phyloP scores from a whole-genome alignment of 2,329 filamentous ascomycete genomes.

The Sordariomycetes sp. region DNA sequence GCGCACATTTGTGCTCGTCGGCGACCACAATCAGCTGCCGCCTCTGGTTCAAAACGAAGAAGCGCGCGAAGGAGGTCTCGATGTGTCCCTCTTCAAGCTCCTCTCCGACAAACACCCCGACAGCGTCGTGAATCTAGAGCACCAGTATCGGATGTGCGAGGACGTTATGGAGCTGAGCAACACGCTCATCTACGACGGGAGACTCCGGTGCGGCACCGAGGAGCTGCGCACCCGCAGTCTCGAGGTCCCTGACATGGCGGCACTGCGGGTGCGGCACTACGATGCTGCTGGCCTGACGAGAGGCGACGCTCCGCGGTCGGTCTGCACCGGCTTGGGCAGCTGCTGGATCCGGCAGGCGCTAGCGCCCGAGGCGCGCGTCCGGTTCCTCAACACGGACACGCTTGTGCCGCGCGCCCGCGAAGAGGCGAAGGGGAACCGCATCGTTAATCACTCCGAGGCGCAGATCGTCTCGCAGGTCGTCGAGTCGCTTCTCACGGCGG shows the following conservation, averaged over 20 bases:
- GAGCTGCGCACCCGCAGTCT: constrained; percentile 59
- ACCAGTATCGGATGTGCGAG: constrained; percentile 97
- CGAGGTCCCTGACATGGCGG: constrained; percentile 50
- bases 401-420: constrained; percentile 54
- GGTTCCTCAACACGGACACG: constrained; percentile 81
- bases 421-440: constrained; percentile 66
- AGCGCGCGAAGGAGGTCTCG: constrained; percentile 72
- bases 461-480: constrained; percentile 69
- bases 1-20: constrained; percentile 83
- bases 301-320: constrained; percentile 14
- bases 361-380: constrained; percentile 57
- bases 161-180: constrained; percentile 95
- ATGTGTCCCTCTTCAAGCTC: constrained; percentile 87
- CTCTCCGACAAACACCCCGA: constrained; percentile 79
- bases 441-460: constrained; percentile 79
- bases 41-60: constrained; percentile 88
- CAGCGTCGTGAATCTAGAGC: constrained; percentile 81
- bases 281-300: constrained; percentile 23
- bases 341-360: constrained; percentile 74
- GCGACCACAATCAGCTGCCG: constrained; percentile 91
- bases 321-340: constrained; percentile 20
- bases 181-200: constrained; percentile 81
- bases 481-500: constrained; percentile 59
- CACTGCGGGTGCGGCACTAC: constrained; percentile 46
- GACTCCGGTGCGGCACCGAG: constrained; percentile 76